These are phyloP conservation scores for Fraxinus albicans DNA, from an alignment of 305 asterid genomes.

Conservation along the genomic window DNA sequence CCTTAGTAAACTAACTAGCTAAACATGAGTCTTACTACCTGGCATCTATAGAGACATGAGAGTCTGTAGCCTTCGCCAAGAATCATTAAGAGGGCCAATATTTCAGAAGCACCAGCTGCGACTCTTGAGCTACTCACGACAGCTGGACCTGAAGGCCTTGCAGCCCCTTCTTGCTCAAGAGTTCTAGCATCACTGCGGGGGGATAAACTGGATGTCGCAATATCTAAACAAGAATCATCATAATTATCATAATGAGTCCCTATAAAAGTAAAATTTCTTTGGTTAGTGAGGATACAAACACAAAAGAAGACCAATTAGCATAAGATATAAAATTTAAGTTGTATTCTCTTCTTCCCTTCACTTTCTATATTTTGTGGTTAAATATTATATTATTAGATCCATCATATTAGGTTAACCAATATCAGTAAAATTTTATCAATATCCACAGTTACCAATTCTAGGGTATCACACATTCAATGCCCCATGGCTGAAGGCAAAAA, in stretches of 20 bases:
- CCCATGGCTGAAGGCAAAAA: background rate
- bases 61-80: constrained; percentile 94
- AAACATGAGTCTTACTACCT: constrained; percentile 42
- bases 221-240: constrained; percentile 69
- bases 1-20: background rate
- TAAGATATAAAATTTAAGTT: constrained; percentile 3
- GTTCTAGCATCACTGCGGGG: constrained; percentile 52
- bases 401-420: constrained; percentile 12
- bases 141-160: constrained; percentile 45
- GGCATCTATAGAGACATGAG: constrained; percentile 77
- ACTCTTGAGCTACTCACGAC: constrained; percentile 48
- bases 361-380: background rate
- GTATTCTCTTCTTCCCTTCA: constrained; percentile 10
- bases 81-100: constrained; percentile 68
- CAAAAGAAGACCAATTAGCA: constrained; percentile 18
- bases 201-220: constrained; percentile 49
- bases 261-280: constrained; percentile 30
- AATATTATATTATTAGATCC: background rate
- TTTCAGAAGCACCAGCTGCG: constrained; percentile 69
- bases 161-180: constrained; percentile 61
- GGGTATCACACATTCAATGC: background rate
- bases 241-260: constrained; percentile 61
- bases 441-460: constrained; percentile 8
- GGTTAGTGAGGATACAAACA: constrained; percentile 13
- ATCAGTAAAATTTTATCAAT: constrained; percentile 10